Evolutionary conservation across 2,329 filamentous ascomycete species (phyloP).

Genomic region (Trichophyton mentagrophytes): DNA sequence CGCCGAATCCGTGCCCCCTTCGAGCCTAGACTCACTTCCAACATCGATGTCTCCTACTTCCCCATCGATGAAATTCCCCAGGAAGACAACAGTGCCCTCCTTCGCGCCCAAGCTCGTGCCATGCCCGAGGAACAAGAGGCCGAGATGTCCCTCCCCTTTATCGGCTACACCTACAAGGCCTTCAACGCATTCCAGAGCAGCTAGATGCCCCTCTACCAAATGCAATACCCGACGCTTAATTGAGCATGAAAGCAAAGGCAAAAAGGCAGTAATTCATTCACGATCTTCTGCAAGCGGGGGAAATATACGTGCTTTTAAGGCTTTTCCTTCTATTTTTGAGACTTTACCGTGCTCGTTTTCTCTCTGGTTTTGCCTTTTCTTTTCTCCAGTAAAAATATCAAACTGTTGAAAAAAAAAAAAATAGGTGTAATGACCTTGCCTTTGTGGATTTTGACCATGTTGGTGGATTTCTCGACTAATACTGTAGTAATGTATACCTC

Average conservation of each 20-base stretch:
- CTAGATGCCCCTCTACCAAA: constrained; percentile 14
- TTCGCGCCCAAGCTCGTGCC: constrained; percentile 70
- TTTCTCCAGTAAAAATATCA: neutral
- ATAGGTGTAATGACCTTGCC: neutral
- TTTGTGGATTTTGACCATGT: neutral
- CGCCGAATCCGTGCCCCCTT: constrained; percentile 90
- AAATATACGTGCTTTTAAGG: neutral
- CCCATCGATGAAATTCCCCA: constrained; percentile 97
- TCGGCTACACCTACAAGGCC: constrained; percentile 95
- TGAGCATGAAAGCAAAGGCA: neutral
- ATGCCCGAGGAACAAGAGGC: constrained; percentile 66
- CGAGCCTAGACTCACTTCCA: constrained; percentile 82
- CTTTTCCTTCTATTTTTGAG: neutral
- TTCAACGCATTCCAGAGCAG: constrained; percentile 55
- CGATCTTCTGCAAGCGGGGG: neutral
- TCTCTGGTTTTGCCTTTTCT: neutral
- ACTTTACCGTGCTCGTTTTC: neutral
- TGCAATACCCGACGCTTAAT: neutral
- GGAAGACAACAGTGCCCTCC: constrained; percentile 77
- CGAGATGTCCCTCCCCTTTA: constrained; percentile 92
- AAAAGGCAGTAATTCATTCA: neutral
- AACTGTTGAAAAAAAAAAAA: neutral
- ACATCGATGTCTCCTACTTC: constrained; percentile 96
- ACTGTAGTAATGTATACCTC: neutral
- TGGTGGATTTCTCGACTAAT: neutral